These are phyloP conservation scores for Zygotorulaspora danielsina DNA, from an alignment of 805 yeast species.

Conservation along the genomic window DNA sequence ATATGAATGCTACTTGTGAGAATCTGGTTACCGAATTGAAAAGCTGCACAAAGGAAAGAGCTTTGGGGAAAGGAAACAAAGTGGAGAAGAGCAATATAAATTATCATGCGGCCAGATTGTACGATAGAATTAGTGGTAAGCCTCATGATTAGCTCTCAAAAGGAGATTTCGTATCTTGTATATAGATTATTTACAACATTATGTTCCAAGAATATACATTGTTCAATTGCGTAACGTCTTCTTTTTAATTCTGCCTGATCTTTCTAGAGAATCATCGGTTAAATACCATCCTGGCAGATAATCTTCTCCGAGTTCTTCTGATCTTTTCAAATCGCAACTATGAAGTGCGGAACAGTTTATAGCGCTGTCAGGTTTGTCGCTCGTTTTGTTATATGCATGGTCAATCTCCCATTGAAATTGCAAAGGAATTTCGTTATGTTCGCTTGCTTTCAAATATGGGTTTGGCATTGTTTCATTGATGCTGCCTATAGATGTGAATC, in stretches of 20 bases:
- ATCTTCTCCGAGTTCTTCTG: conserved; percentile 5
- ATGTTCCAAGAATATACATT: background rate
- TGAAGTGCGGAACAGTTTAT: conserved; percentile 14
- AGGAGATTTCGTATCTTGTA: conserved; percentile 7
- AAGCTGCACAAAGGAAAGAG: conserved; percentile 55
- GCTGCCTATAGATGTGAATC: conserved; percentile 91
- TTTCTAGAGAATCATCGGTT: conserved; percentile 29
- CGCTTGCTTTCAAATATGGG: conserved; percentile 45
- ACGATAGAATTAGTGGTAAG: conserved; percentile 47
- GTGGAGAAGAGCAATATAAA: conserved; percentile 43
- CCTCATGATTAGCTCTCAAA: conserved; percentile 33
- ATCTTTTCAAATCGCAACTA: conserved; percentile 10
- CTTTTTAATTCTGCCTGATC: conserved; percentile 32
- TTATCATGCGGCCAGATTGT: conserved; percentile 50
- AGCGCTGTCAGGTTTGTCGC: conserved; percentile 1
- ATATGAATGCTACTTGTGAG: conserved; percentile 65
- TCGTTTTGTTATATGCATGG: conserved; percentile 17
- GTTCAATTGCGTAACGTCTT: background rate
- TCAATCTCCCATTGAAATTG: conserved; percentile 29
- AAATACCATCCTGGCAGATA: conserved; percentile 36
- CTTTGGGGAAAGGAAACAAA: conserved; percentile 25
- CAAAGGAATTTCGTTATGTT: background rate
- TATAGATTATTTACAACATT: conserved; percentile 7
- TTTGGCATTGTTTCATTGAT: conserved; percentile 64
- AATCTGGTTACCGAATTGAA: conserved; percentile 66